Conservation (phyloP, 768 basidiomycete species). For the Phlebiopsis gigantea region DNA sequence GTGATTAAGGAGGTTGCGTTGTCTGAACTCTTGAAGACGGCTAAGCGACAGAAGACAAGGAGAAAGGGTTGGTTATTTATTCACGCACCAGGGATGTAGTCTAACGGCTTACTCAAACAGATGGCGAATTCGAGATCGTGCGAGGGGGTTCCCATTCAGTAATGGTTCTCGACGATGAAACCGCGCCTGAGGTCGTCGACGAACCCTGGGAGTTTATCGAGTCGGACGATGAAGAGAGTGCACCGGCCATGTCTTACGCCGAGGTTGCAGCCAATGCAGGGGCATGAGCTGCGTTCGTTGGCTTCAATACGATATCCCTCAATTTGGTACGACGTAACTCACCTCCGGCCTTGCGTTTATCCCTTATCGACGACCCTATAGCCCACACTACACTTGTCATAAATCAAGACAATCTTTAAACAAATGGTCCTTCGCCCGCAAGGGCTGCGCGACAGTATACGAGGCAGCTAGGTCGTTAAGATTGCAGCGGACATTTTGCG, state of each 20-base stretch:
- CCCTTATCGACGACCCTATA: too few species aligned
- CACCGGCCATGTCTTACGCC: constrained; percentile 10
- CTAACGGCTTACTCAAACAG: constrained; percentile 21
- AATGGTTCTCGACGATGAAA: constrained; percentile 50
- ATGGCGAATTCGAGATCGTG: constrained; percentile 53
- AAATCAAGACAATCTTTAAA: too few species aligned
- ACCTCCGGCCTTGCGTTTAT: too few species aligned
- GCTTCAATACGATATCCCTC: neutral
- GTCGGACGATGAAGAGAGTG: constrained; percentile 32
- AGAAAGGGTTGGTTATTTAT: constrained; percentile 33
- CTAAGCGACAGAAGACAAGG: constrained; percentile 38
- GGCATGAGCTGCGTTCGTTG: neutral
- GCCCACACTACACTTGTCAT: too few species aligned
- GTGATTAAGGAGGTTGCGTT: constrained; percentile 19
- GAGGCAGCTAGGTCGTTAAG: too few species aligned
- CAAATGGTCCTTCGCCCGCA: too few species aligned
- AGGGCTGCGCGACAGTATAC: too few species aligned
- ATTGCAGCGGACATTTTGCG: too few species aligned
- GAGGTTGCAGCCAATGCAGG: constrained; percentile 9
- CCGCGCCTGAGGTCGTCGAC: constrained; percentile 36
- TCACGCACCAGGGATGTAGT: neutral
- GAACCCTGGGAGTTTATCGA: constrained; percentile 59
- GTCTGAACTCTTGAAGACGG: constrained; percentile 21
- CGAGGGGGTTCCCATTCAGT: constrained; percentile 47
- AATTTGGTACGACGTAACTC: too few species aligned